Evolutionary conservation across 345 rosid species (phyloP), one percentile per base, ranked within the genome.

Genomic region (Arabidopsis suecica): DNA sequence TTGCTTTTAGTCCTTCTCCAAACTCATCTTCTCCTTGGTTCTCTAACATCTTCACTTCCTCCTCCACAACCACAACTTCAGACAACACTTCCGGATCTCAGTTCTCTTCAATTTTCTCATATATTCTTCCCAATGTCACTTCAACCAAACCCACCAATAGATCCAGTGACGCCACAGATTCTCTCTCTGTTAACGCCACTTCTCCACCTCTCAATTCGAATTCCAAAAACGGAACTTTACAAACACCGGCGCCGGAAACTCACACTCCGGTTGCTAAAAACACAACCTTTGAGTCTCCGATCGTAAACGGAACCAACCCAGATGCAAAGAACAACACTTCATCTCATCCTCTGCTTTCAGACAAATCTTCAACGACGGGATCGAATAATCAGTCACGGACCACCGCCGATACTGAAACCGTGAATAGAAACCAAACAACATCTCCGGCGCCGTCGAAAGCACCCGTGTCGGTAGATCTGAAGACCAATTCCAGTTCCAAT

Each of bases 1-100:
- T 91, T 28, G 93, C 94, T 20, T 88, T 91, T 41, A 83, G 53
- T 69, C 95, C 97, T 71, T 90, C 97, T 76, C 59, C 83, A 0
- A 81, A 82, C 82, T 77, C 94, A 0, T 83, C 88, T 33, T 77
- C 96, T 68, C 98, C 84, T 28, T 87, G 87, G 91, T 83, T 88
- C 81, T 87, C 76, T 68, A 83, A 71, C 65, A 88, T 57, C 81
- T 83, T 68, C 86, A 13, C 48, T 44, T 86, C 76, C 14, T 77
- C 81, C 23, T 28, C 55, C 57, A 14, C 45, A 7, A 13, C 49
- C 40, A 3, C 51, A 1, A 10, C 66, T 13, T 2, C 76, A 18
- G 61, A 44, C n/a, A 28, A 58, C 55, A 71, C 94, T 60, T 71
- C 77, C 22, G 69, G 91, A 86, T 89, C 97, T 71, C 76, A 78